phyloP scores from a whole-genome alignment of 202 grass and related monocot species.

The Zoysia matrella region DNA sequence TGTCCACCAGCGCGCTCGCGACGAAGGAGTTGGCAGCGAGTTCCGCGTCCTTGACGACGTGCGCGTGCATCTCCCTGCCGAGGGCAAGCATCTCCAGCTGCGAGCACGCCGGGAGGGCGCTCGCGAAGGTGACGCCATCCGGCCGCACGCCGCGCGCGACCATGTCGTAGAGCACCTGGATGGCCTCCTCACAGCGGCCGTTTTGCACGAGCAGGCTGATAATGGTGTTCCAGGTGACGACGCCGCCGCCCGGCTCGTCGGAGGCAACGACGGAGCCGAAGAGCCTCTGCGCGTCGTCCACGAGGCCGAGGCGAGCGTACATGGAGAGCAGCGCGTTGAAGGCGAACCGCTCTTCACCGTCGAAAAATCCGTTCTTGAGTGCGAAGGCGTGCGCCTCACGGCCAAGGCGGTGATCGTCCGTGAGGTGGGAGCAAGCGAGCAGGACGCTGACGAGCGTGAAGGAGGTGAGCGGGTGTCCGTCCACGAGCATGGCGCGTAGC shows the following conservation, averaged over 20 bases:
- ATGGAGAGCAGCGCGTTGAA: slow-evolving; percentile 84
- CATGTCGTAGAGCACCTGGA: slow-evolving; percentile 64
- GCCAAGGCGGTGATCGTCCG: slow-evolving; percentile 52
- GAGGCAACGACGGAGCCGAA: slow-evolving; percentile 38
- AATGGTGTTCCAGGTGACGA: slow-evolving; percentile 93
- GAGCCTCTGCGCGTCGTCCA: slow-evolving; percentile 56
- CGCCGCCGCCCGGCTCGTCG: slow-evolving; percentile 32
- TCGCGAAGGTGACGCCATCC: slow-evolving; percentile 77
- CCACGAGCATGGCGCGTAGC: slow-evolving; percentile 62
- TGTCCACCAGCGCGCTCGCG: slow-evolving; percentile 79
- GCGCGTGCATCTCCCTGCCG: slow-evolving; percentile 73
- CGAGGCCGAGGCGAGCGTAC: slow-evolving; percentile 79
- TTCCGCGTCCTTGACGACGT: slow-evolving; percentile 55
- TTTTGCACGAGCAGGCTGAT: slow-evolving; percentile 75
- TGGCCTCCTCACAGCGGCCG: slow-evolving; percentile 48
- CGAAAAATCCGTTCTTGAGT: slow-evolving; percentile 57
- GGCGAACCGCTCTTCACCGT: slow-evolving; percentile 53
- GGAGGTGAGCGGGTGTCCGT: slow-evolving; percentile 56
- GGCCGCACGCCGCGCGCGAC: slow-evolving; percentile 60
- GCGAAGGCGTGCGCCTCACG: slow-evolving; percentile 73
- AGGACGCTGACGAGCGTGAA: slow-evolving; percentile 88
- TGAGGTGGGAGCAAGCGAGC: slow-evolving; percentile 75
- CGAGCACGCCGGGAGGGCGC: slow-evolving; percentile 74
- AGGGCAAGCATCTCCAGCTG: slow-evolving; percentile 56
- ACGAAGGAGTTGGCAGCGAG: slow-evolving; percentile 80